These are phyloP conservation scores for Nitzschia palea DNA, from an alignment of 108 stramenopile species.

Conservation along the genomic window DNA sequence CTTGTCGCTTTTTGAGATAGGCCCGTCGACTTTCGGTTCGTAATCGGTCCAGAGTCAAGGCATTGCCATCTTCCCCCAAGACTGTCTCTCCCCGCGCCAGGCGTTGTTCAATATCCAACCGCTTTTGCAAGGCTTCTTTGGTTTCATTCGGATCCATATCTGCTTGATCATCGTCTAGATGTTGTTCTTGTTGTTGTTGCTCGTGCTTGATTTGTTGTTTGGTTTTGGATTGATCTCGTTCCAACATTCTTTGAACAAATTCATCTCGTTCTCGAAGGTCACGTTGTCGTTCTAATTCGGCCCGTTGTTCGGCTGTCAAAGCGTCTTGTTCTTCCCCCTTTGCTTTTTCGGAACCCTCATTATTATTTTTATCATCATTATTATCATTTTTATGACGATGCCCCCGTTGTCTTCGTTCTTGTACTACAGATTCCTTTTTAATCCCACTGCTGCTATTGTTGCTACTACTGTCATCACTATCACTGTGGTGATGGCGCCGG, in stretches of 20 bases:
- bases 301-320: slow-evolving; percentile 66
- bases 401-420: slow-evolving; percentile 27
- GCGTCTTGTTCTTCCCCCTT: slow-evolving; percentile 13
- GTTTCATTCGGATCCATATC: slow-evolving; percentile 25
- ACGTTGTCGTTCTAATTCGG: slow-evolving; percentile 72
- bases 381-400: slow-evolving; percentile 17
- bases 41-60: slow-evolving; percentile 68
- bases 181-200: too few species aligned
- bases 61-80: slow-evolving; percentile 57
- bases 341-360: background rate
- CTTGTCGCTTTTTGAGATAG: slow-evolving; percentile 94
- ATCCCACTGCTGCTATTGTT: slow-evolving; percentile 25
- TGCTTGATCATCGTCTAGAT: slow-evolving; percentile 34
- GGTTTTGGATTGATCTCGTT: slow-evolving; percentile 78
- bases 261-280: slow-evolving; percentile 93
- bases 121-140: slow-evolving; percentile 34
- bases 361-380: background rate
- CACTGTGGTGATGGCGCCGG: slow-evolving; percentile 11
- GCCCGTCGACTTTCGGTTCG: slow-evolving; percentile 85
- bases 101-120: slow-evolving; percentile 71
- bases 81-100: slow-evolving; percentile 85
- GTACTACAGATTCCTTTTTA: background rate
- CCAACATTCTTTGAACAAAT: slow-evolving; percentile 85
- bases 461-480: slow-evolving; percentile 26
- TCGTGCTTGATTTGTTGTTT: slow-evolving; percentile 24